Evolutionary conservation across 83 land plant genomes (phyloP).

Genomic region (Picea engelmannii): DNA sequence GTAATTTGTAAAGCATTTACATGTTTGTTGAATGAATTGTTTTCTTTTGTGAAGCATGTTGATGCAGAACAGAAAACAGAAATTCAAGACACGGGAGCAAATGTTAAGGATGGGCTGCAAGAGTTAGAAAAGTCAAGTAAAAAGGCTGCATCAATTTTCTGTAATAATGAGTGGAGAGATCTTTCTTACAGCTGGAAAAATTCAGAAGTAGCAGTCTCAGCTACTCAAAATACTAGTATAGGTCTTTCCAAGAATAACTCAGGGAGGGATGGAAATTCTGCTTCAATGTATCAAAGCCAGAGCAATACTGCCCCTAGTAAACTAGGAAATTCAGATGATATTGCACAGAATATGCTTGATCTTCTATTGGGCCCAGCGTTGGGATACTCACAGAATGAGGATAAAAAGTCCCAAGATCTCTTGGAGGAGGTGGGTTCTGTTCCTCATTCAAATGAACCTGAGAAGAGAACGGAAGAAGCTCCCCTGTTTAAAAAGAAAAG

Average conservation of each 20-base stretch:
- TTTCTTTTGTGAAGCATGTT: conserved; percentile 12
- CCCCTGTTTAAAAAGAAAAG: conserved; percentile 10
- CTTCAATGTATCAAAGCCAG: neutral
- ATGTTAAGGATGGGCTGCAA: conserved; percentile 1
- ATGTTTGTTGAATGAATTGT: neutral
- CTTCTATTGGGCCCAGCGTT: conserved; percentile 8
- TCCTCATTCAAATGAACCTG: neutral
- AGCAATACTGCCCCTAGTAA: neutral
- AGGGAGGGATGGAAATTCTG: neutral
- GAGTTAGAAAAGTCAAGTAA: neutral
- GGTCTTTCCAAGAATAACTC: neutral
- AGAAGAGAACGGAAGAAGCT: conserved; percentile 2
- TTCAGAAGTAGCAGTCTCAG: neutral
- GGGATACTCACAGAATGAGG: conserved; percentile 2
- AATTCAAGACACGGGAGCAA: neutral
- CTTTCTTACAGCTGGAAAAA: conserved; percentile 3
- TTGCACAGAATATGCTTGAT: conserved; percentile 12
- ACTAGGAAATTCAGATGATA: conserved; percentile 2
- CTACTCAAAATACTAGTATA: neutral
- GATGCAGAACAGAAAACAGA: neutral
- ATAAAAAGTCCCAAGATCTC: neutral
- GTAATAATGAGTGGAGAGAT: conserved; percentile 15
- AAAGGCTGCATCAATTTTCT: conserved; percentile 8
- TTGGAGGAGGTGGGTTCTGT: conserved; percentile 11
- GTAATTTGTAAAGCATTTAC: neutral